phyloP scores from a whole-genome alignment of 768 basidiomycete species.

The Hypholoma sublateritium region DNA sequence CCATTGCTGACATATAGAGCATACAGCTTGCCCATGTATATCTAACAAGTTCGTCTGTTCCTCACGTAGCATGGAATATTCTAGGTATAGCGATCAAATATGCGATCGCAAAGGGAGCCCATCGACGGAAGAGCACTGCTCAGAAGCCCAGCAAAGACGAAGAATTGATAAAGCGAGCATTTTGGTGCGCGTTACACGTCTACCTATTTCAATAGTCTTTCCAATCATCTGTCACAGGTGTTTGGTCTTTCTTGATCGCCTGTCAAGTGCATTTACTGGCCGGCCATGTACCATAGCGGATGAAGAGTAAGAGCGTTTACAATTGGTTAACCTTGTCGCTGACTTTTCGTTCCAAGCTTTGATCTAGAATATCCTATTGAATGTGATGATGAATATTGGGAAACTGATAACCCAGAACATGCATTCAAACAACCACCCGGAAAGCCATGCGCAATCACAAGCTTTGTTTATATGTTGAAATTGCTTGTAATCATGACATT shows the following conservation, averaged over 20 bases:
- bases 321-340: not conserved
- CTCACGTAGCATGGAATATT: slow-evolving; percentile 56
- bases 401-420: slow-evolving; percentile 42
- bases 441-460: slow-evolving; percentile 52
- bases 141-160: slow-evolving; percentile 39
- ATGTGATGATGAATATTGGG: slow-evolving; percentile 49
- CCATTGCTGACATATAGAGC: not conserved
- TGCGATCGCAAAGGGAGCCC: slow-evolving; percentile 63
- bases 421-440: slow-evolving; percentile 64
- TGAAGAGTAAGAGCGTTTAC: slow-evolving; percentile 55
- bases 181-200: slow-evolving; percentile 37
- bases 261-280: slow-evolving; percentile 52
- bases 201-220: not conserved
- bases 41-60: slow-evolving; percentile 44
- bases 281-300: slow-evolving; percentile 68
- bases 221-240: slow-evolving; percentile 18
- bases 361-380: slow-evolving; percentile 69
- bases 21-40: slow-evolving; percentile 28
- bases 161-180: slow-evolving; percentile 62
- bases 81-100: slow-evolving; percentile 58
- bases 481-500: slow-evolving; percentile 64
- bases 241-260: slow-evolving; percentile 31
- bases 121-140: slow-evolving; percentile 45
- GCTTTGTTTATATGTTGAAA: slow-evolving; percentile 53
- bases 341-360: slow-evolving; percentile 40